These are phyloP conservation scores for Ajuga reptans DNA, from an alignment of 305 asterid species.

Conservation along the genomic window DNA sequence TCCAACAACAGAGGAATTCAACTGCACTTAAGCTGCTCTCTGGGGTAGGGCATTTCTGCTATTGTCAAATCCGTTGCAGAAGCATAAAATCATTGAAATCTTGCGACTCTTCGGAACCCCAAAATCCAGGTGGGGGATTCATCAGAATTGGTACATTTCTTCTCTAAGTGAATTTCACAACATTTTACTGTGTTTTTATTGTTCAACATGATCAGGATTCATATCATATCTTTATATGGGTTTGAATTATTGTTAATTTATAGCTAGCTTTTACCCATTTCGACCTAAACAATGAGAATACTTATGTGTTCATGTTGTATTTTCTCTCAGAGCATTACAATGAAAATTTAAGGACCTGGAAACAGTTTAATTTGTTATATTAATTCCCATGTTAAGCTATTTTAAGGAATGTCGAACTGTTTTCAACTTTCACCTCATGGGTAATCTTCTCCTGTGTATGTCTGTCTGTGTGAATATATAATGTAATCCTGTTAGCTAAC, in stretches of 20 bases:
- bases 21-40: neutral
- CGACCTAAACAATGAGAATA: neutral
- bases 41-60: neutral
- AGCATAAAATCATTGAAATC: neutral
- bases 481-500: too few relatives aligned
- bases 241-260: neutral
- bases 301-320: neutral
- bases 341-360: constrained; percentile 5
- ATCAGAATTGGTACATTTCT: neutral
- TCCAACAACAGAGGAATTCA: neutral
- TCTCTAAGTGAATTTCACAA: too few relatives aligned
- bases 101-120: too few relatives aligned
- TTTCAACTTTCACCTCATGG: too few relatives aligned
- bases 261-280: too few relatives aligned
- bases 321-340: neutral
- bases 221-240: neutral
- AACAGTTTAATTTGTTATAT: neutral
- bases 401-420: neutral
- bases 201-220: neutral
- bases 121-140: neutral
- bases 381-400: too few relatives aligned
- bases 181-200: too few relatives aligned
- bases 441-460: too few relatives aligned
- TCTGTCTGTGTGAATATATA: too few relatives aligned
- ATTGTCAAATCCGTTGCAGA: neutral